Base-by-base conservation (phyloP, 1,139 yeast genomes). In the Pneumocystis sp. region DNA sequence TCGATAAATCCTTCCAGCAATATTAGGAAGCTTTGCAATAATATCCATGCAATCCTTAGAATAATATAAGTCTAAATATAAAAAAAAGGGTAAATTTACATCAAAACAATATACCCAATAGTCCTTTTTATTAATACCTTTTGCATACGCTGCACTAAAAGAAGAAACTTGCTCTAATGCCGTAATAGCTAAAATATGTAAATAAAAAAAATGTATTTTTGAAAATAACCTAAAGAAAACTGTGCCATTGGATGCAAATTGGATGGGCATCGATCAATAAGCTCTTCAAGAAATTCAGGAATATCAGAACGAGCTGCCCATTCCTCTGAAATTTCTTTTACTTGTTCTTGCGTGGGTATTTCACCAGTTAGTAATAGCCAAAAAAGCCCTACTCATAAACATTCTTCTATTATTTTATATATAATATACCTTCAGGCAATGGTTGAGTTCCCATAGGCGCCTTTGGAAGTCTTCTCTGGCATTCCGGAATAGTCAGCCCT, bases 401-500 rank as follows among this genome's bases (percentile, higher is more conserved):
- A 63, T 3, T 3, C n/a, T 35, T 61, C 8, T 8, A 34, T 15
- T n/a, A 5, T 21, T n/a, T 34, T 39, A 3, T 29, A 8, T 59
- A 29, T 6, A 5, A n/a, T 34, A 19, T 62, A 66, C 83, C 83
- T 74, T 84, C 87, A 61, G 87, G 87, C 59, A 83, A 76, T 70
- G 84, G 82, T 73, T 81, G 83, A 66, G 75, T 72, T 70, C 96
- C 95, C 77, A 93, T 95, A 72, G 88, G 87, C 69, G 87, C 96
- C 80, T 86, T 87, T 80, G 98, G 98, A 75, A 93, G 84, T 79
- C 86, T 89, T 76, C 84, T 82, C 79, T 89, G 96, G 76, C 91
- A 84, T 74, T 93, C 97, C 71, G 97, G 97, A 73, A 93, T 93
- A 74, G 98, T 91, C 80, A 86, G 44, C 74, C 97, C 97, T 82